Evolutionary conservation across 2,329 filamentous ascomycete genomes (phyloP).

Genomic region (Calonectria naviculata): DNA sequence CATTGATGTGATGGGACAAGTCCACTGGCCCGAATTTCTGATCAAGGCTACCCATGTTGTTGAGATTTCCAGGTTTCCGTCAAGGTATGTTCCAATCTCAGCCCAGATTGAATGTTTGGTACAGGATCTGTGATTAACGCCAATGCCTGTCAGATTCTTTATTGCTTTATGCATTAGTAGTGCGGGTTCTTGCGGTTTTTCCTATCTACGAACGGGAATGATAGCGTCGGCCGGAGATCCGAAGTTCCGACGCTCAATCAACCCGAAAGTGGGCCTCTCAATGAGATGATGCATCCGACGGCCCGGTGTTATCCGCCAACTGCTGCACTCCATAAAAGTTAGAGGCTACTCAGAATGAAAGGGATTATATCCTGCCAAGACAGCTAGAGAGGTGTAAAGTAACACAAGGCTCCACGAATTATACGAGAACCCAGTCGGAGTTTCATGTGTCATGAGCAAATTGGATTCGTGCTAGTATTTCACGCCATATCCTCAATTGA

Average conservation of each 20-base stretch:
- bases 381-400: no score
- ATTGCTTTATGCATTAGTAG: not conserved
- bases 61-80: not conserved
- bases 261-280: not conserved
- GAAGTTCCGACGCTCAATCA: not conserved
- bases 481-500: no score
- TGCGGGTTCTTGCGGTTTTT: not conserved
- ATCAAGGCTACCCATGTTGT: slow-evolving; percentile 19
- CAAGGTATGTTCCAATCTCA: not conserved
- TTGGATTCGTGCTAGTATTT: no score
- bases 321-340: no score
- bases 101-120: no score
- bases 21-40: slow-evolving; percentile 26
- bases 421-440: no score
- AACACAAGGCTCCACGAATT: no score
- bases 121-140: not conserved
- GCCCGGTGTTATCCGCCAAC: no score
- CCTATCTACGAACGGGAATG: not conserved
- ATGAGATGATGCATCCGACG: not conserved
- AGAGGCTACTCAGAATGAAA: no score
- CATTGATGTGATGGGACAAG: slow-evolving; percentile 45
- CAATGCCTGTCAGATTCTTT: not conserved
- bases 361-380: no score
- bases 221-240: slow-evolving; percentile 9
- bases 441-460: no score